Evolutionary conservation across 306 rosid genomes (phyloP).

Genomic region (Quercus aquifolioides): DNA sequence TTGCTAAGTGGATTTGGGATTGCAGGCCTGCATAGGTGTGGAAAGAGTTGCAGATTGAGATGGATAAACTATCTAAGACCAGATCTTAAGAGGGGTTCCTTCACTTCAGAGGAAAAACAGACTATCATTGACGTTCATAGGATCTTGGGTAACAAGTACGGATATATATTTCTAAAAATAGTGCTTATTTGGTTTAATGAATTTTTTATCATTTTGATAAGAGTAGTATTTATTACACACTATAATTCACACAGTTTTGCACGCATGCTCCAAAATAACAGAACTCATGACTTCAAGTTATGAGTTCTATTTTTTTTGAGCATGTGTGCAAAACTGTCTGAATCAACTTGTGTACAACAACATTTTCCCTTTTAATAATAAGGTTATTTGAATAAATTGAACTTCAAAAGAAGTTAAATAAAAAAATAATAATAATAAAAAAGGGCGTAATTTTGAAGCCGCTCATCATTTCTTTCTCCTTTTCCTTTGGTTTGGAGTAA

Average conservation of each 20-base stretch:
- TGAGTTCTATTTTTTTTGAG: too few species aligned
- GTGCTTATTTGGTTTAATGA: too few species aligned
- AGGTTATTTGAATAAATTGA: neutral
- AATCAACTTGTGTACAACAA: too few species aligned
- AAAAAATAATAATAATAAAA: too few species aligned
- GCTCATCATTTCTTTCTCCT: neutral
- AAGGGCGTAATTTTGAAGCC: too few species aligned
- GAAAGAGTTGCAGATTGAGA: conserved; percentile 55
- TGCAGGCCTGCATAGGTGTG: conserved; percentile 50
- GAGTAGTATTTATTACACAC: too few species aligned
- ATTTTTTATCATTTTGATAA: too few species aligned
- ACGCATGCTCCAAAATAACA: too few species aligned
- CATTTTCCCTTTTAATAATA: neutral
- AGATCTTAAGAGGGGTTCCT: conserved; percentile 48
- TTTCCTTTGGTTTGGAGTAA: neutral
- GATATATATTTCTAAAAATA: too few species aligned
- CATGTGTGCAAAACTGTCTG: too few species aligned
- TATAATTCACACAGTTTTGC: too few species aligned
- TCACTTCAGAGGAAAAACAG: conserved; percentile 46
- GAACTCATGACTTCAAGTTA: too few species aligned
- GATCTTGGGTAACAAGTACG: conserved; percentile 48
- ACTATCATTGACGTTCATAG: conserved; percentile 50
- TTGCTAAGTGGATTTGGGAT: neutral
- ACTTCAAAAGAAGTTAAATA: neutral
- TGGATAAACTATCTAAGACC: conserved; percentile 62